Conservation (phyloP, 208 protist genomes). For the Balamuthia mandrillaris region DNA sequence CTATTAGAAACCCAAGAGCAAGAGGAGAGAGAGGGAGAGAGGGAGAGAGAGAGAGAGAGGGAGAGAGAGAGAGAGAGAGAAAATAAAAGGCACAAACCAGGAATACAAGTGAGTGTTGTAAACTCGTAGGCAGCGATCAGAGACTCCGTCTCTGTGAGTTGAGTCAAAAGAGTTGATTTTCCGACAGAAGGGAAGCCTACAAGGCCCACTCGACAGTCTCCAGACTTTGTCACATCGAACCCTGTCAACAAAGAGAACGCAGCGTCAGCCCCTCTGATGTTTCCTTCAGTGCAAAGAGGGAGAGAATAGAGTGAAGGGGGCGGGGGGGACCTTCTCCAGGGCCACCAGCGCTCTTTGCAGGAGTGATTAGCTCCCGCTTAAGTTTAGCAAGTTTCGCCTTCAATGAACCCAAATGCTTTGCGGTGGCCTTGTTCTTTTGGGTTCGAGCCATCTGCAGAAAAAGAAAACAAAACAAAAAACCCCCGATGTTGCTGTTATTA, state of each 20-base stretch:
- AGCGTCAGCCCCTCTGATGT: not conserved
- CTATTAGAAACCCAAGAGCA: too few relatives aligned
- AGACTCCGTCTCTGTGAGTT: slow-evolving; percentile 93
- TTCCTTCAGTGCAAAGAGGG: not conserved
- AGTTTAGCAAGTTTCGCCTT: slow-evolving; percentile 97
- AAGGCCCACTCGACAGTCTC: slow-evolving; percentile 69
- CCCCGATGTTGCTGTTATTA: not conserved
- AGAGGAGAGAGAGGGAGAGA: too few relatives aligned
- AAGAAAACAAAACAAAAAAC: not conserved
- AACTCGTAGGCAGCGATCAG: slow-evolving; percentile 98
- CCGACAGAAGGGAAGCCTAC: slow-evolving; percentile 96
- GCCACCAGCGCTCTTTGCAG: slow-evolving; percentile 46
- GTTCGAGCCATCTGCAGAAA: slow-evolving; percentile 88
- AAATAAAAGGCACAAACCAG: too few relatives aligned
- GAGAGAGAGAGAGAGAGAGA: too few relatives aligned
- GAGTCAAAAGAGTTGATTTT: slow-evolving; percentile 95
- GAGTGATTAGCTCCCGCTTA: slow-evolving; percentile 88
- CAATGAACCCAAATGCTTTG: slow-evolving; percentile 92
- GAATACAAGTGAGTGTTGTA: slow-evolving; percentile 97
- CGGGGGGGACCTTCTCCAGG: slow-evolving; percentile 61
- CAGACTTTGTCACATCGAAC: slow-evolving; percentile 96
- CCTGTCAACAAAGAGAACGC: slow-evolving; percentile 81
- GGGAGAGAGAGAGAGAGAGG: too few relatives aligned
- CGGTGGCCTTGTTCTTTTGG: slow-evolving; percentile 98
- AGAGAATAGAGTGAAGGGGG: not conserved